Conservation (phyloP, 805 yeast genomes). For the Candida lessepsii region DNA sequence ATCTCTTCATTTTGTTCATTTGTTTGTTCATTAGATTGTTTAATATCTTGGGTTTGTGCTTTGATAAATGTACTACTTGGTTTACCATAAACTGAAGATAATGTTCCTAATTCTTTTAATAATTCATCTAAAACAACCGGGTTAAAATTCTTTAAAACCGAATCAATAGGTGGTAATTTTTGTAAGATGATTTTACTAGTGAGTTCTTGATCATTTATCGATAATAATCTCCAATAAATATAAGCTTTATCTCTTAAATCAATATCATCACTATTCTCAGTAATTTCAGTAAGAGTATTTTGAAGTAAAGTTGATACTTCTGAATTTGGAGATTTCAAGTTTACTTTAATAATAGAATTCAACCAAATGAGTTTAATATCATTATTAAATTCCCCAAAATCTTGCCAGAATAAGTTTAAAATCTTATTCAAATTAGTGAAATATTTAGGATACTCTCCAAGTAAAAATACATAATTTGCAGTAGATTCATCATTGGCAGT, state of each 20-base stretch:
- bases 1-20: conserved; percentile 47
- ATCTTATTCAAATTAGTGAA: conserved; percentile 53
- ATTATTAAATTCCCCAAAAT: conserved; percentile 59
- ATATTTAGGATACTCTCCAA: conserved; percentile 68
- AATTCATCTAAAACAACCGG: conserved; percentile 66
- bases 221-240: conserved; percentile 72
- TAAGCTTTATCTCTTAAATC: conserved; percentile 81
- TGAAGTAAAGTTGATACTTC: conserved; percentile 49
- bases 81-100: conserved; percentile 86
- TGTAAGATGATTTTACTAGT: conserved; percentile 57
- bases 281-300: conserved; percentile 57
- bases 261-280: conserved; percentile 64
- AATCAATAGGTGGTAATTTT: conserved; percentile 66
- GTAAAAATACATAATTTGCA: conserved; percentile 63
- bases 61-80: conserved; percentile 68
- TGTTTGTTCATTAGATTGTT: conserved; percentile 14
- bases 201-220: conserved; percentile 31
- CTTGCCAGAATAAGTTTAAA: conserved; percentile 42
- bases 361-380: conserved; percentile 58
- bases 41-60: conserved; percentile 28
- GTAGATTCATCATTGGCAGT: conserved; percentile 51
- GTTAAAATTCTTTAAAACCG: conserved; percentile 71
- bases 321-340: conserved; percentile 18
- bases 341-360: conserved; percentile 61
- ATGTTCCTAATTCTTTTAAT: conserved; percentile 72